Base-by-base conservation (phyloP, 2,329 filamentous ascomycete species). In the Cladosporium sp. region DNA sequence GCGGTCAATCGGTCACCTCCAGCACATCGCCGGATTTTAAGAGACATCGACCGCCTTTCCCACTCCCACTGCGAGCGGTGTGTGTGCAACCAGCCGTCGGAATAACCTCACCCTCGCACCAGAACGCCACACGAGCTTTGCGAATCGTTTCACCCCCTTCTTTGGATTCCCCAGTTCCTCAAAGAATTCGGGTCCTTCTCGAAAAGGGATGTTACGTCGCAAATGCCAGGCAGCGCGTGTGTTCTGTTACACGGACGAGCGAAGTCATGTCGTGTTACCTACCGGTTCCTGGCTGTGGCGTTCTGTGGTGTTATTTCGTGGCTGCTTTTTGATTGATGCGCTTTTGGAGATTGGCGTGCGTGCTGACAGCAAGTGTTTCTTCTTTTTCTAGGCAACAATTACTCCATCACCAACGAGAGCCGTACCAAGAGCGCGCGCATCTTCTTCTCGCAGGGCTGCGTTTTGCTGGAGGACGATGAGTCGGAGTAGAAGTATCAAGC, bases 381-480 rank as follows among this genome's bases (percentile, higher is more conserved):
- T 8, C 24, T 29, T 47, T 32, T 18, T 54, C 29, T 57, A 96
- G 92, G 92, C 45, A 97, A 97, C 65, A 87, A 89, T 61, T 99
- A 99, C 70, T 88, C 86, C 64, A 96, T 99, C 62, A 78, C 79
- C 50, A 99, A 97, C 68, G 83, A 89, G 51, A 83, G 84, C 61
- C 51, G 54, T 78, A 85, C 56, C 75, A 77, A 54, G 79, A 56
- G 83, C 4, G 88, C 89, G 4, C 82, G 87, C 34, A 78, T 97
- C 43, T 97, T 97, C 74, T 99, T 97, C 69, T 84, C 90, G 1
- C 93, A 99, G 68, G 92, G 86, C 6, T 92, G 86, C 68, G 59
- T 63, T 11, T 60, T 63, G 22, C 29, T 22, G 40, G 44, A 47
- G 9, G 38, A 30, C 24, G 22, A 17, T 30, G 39, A 34, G 34